A percentile compares a stretch with the other conserved stretches of the same genome.
Conservation (phyloP, 441 rosid genomes). For the Daphne laureola region DNA sequence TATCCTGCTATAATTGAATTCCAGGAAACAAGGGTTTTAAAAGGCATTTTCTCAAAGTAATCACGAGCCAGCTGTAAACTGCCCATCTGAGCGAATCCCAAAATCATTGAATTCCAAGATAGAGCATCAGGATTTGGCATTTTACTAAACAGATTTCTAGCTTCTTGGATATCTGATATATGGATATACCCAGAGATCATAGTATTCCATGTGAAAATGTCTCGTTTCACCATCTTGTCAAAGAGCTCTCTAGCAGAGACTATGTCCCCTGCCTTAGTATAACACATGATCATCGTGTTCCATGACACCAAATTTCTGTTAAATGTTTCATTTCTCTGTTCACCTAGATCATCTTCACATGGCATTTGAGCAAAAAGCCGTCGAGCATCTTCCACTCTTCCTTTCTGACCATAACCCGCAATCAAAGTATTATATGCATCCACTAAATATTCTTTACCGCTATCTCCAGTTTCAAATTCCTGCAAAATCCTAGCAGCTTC, state of each 20-base stretch:
- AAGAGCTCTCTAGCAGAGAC: conserved; percentile 23
- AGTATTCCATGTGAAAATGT: conserved; percentile 22
- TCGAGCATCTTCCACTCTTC: conserved; percentile 15
- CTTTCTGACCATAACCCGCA: conserved; percentile 13
- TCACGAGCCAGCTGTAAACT: conserved; percentile 12
- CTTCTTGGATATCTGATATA: conserved; percentile 17
- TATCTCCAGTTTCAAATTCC: conserved; percentile 1
- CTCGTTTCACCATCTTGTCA: conserved; percentile 13
- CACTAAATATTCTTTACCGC: conserved; percentile 3
- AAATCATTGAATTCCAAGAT: conserved; percentile 20
- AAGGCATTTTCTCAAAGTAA: conserved; percentile 13
- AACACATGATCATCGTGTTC: conserved; percentile 25
- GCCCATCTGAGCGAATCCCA: conserved; percentile 11
- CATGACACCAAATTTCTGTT: conserved; percentile 17
- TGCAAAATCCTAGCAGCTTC: conserved; percentile 11
- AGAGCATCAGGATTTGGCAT: conserved; percentile 22
- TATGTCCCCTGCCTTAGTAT: conserved; percentile 18
- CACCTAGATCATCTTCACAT: neutral
- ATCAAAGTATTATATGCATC: conserved; percentile 15
- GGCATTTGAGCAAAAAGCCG: conserved; percentile 15
- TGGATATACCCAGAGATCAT: conserved; percentile 28
- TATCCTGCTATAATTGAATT: conserved; percentile 15
- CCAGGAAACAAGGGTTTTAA: conserved; percentile 13
- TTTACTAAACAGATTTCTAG: conserved; percentile 19
- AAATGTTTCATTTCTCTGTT: conserved; percentile 2